Conservation (phyloP, 768 basidiomycete species). For the Suillus subaureus region DNA sequence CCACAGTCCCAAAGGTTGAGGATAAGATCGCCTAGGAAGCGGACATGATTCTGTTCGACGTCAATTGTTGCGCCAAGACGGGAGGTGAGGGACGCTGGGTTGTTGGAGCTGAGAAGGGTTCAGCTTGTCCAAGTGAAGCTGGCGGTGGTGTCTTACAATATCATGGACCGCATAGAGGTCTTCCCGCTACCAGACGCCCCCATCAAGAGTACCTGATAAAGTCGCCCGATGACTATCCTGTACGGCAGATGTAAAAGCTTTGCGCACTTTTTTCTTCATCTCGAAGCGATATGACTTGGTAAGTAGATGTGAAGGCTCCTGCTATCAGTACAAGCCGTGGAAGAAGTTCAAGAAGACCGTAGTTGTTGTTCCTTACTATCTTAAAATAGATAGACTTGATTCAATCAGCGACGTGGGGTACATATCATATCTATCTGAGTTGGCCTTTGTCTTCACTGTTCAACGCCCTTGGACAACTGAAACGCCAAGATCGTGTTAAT, state of each 20-base stretch:
- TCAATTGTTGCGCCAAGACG: constrained; percentile 96
- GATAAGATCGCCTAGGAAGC: constrained; percentile 94
- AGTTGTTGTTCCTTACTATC: no score
- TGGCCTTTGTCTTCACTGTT: no score
- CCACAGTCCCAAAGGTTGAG: constrained; percentile 99
- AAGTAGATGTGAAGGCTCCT: not conserved
- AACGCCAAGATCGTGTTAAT: no score
- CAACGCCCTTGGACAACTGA: no score
- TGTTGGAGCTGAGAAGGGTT: constrained; percentile 72
- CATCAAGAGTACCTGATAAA: constrained; percentile 92
- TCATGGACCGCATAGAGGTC: constrained; percentile 98
- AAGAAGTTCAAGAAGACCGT: not conserved
- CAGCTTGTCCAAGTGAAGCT: constrained; percentile 10
- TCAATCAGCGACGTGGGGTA: no score
- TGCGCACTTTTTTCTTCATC: constrained; percentile 37
- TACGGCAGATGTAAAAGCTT: not conserved
- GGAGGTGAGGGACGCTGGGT: constrained; percentile 88
- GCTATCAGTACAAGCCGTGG: not conserved
- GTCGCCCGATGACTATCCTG: not conserved
- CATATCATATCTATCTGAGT: no score
- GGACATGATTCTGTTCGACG: constrained; percentile 96
- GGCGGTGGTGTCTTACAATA: constrained; percentile 68
- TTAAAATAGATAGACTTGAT: no score
- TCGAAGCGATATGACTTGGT: not conserved
- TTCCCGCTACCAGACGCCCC: constrained; percentile 93